These are phyloP conservation scores for Fusarium sp. DNA, from an alignment of 2,329 filamentous ascomycete species.

Conservation along the genomic window DNA sequence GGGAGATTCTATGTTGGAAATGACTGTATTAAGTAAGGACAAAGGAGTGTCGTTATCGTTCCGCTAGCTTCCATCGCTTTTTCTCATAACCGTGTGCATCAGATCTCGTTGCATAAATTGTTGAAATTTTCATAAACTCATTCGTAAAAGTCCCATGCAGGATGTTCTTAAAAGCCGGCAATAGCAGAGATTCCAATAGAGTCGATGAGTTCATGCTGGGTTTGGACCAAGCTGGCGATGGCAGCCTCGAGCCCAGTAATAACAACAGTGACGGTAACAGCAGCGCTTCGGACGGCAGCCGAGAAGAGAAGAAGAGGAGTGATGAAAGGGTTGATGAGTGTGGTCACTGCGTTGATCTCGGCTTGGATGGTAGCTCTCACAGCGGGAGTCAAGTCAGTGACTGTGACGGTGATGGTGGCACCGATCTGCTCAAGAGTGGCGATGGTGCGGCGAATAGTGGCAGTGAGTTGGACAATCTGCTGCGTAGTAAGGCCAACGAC, in stretches of 20 bases:
- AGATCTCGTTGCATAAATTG: conserved; percentile 1
- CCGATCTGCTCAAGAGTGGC: not conserved
- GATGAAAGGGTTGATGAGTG: conserved; percentile 15
- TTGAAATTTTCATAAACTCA: not conserved
- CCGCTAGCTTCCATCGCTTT: not conserved
- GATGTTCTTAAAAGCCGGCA: not conserved
- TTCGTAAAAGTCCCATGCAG: not conserved
- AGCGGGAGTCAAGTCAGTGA: conserved; percentile 16
- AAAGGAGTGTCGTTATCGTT: conserved; percentile 14
- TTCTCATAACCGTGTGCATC: not conserved
- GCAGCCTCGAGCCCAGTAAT: conserved; percentile 11
- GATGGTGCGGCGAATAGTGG: not conserved
- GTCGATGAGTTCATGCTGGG: accelerated
- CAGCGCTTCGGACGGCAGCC: not conserved
- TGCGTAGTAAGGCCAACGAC: conserved; percentile 1
- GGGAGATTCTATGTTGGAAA: not conserved
- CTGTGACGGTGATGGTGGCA: not conserved
- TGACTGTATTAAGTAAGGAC: conserved; percentile 4
- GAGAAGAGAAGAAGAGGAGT: conserved; percentile 5
- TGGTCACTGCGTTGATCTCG: conserved; percentile 14
- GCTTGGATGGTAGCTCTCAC: not conserved
- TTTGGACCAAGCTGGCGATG: not conserved
- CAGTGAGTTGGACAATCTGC: conserved; percentile 13
- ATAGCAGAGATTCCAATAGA: not conserved
- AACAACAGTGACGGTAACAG: not conserved